Evolutionary conservation across 1,139 yeast species (phyloP).

Genomic region (Magnusiomyces tetraspermus): DNA sequence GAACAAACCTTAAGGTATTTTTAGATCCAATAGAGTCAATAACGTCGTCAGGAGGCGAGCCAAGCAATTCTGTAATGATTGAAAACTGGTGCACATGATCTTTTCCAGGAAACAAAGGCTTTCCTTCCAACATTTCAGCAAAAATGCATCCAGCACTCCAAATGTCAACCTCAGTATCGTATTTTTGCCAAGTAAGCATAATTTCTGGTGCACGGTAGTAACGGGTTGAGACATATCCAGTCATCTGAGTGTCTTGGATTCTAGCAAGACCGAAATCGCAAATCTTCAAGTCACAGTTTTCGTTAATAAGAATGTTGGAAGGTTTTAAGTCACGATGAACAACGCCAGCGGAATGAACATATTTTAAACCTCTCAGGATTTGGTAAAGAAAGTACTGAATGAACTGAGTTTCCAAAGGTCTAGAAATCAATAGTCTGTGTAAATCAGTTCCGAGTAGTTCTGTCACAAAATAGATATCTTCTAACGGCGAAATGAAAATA

Average conservation of each 20-base stretch:
- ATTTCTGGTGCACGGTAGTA: conserved; percentile 98
- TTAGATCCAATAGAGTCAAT: conserved; percentile 94
- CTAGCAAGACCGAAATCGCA: conserved; percentile 97
- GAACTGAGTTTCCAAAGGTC: conserved; percentile 93
- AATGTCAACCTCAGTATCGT: conserved; percentile 93
- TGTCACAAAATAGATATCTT: conserved; percentile 94
- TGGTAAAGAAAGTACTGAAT: conserved; percentile 94
- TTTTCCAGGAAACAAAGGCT: conserved; percentile 95
- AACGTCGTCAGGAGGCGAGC: conserved; percentile 94
- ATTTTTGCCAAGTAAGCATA: conserved; percentile 98
- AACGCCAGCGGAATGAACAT: conserved; percentile 95
- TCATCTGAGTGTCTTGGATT: conserved; percentile 98
- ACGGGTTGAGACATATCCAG: conserved; percentile 94
- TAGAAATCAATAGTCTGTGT: conserved; percentile 78
- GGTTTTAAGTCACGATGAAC: conserved; percentile 95
- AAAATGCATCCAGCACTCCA: conserved; percentile 99
- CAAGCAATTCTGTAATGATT: conserved; percentile 88
- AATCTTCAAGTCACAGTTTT: conserved; percentile 90
- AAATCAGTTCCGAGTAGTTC: conserved; percentile 95
- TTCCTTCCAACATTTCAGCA: conserved; percentile 98
- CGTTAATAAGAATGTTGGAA: conserved; percentile 82
- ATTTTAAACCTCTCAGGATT: conserved; percentile 83
- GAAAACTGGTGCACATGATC: conserved; percentile 98
- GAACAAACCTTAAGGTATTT: conserved; percentile 88
- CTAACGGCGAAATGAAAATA: conserved; percentile 87